Base-by-base conservation (phyloP, 768 basidiomycete genomes). In the Gyrodon lividus region DNA sequence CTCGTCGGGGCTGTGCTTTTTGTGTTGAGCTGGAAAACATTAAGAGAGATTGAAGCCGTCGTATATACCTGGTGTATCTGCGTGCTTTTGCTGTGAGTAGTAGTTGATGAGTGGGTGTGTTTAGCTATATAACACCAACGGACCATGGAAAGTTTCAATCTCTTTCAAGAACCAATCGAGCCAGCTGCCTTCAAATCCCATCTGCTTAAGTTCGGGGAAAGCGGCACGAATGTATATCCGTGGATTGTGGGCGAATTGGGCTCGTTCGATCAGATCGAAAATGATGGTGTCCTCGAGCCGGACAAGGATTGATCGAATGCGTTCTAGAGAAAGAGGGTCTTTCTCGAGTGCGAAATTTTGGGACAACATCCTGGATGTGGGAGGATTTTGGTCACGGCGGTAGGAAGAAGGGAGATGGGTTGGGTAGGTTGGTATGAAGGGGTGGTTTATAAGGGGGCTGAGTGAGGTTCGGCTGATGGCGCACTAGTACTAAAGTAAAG, bases 211-310 rank as follows among this genome's bases (percentile, higher is more conserved):
- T 70, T 95, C 90, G 31, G 83, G 69, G 72, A 98, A 91, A 2
- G 80, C 85, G 20, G 85, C 89, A 14, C 78, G 78, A 46, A 84
- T 76, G 72, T 99, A 99, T 52, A 97, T 95, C 54, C 79, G 81
- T 19, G 89, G 84, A 65, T 98, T 98, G 66, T 92, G 87, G 0
- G 92, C 92, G 64, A 98, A 99, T 67, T 98, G 96, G 0, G 95
- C 96, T 16, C 97, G 83, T 68, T 99, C 97, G 62, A 99, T 99
- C 50, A 98, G 80, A 44, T 82, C 86, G 69, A 99, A 99, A 70
- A 98, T 98, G 75, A 99, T 98, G 19, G 96, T 99, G 61, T 99
- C 97, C 67, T 99, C 97, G 20, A 99, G 82, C 23, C 97, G 82
- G 56, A 79, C 84, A 14, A 99, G 77, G 42, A 94, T 88, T 19